These are phyloP conservation scores for Pistacia integerrima DNA, from an alignment of 345 rosid species.

Conservation along the genomic window DNA sequence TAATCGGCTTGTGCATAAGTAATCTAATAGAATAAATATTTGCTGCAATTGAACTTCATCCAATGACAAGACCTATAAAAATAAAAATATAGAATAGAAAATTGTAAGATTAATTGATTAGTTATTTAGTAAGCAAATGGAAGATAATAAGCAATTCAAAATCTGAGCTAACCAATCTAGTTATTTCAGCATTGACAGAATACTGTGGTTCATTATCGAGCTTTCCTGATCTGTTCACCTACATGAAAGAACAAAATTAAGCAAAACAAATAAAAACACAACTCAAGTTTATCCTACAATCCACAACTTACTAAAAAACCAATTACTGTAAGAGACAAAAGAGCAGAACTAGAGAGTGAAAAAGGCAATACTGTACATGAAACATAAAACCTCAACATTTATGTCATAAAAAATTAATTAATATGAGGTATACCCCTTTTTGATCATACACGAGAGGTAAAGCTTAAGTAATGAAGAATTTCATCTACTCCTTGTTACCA, in stretches of 20 bases:
- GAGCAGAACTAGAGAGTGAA: background rate
- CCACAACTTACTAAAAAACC: background rate
- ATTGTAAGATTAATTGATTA: conserved; percentile 8
- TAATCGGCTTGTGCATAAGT: conserved; percentile 63
- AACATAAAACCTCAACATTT: background rate
- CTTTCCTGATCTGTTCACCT: conserved; percentile 82
- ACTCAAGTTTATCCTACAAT: background rate
- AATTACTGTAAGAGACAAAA: background rate
- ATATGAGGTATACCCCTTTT: too few relatives aligned
- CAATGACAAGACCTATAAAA: conserved; percentile 55
- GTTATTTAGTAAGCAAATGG: background rate
- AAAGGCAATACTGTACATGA: background rate
- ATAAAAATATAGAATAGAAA: conserved; percentile 16
- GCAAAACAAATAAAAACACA: background rate
- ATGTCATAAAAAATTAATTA: background rate
- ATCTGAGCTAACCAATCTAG: conserved; percentile 59
- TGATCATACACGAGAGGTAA: background rate
- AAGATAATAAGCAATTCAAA: background rate
- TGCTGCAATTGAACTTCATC: conserved; percentile 79
- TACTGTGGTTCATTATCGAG: conserved; percentile 75
- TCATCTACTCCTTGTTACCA: background rate
- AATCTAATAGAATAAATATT: conserved; percentile 66
- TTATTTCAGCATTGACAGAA: conserved; percentile 66
- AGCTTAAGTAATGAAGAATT: background rate
- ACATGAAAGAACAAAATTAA: conserved; percentile 17